These are phyloP conservation scores for Fusarium brevicatenulatum DNA, from an alignment of 2,329 filamentous ascomycete genomes.

Conservation along the genomic window DNA sequence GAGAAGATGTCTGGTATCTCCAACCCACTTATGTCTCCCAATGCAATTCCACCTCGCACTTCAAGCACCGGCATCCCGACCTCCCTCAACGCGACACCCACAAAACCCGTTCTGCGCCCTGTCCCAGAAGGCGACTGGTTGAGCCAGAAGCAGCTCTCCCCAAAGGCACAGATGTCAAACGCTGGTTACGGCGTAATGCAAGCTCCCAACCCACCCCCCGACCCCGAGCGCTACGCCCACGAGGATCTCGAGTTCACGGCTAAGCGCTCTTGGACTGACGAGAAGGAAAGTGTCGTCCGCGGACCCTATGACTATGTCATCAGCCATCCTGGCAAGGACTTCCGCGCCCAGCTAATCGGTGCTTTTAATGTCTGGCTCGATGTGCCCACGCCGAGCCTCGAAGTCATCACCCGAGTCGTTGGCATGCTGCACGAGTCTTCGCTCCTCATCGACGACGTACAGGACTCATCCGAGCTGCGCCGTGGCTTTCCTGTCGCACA, in stretches of 20 bases:
- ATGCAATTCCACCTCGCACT: constrained; percentile 76
- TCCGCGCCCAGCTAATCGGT: constrained; percentile 80
- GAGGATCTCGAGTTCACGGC: constrained; percentile 65
- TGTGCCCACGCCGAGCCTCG: constrained; percentile 75
- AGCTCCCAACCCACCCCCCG: constrained; percentile 54
- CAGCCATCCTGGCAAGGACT: constrained; percentile 84
- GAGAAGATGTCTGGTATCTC: constrained; percentile 39
- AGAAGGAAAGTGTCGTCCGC: constrained; percentile 81
- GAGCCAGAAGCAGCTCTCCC: constrained; percentile 50
- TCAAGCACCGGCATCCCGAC: constrained; percentile 59
- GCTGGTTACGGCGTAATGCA: constrained; percentile 45
- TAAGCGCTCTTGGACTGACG: constrained; percentile 70
- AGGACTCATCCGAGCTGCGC: constrained; percentile 81
- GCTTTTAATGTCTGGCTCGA: constrained; percentile 85
- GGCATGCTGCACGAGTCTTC: constrained; percentile 89
- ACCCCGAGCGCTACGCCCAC: constrained; percentile 63
- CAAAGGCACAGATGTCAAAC: constrained; percentile 15
- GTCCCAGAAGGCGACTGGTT: constrained; percentile 73
- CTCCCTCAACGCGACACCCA: constrained; percentile 46
- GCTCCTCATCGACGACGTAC: constrained; percentile 86
- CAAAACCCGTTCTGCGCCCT: constrained; percentile 55
- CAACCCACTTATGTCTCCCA: constrained; percentile 58
- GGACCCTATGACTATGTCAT: constrained; percentile 85
- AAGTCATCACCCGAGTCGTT: constrained; percentile 80
- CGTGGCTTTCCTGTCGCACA: constrained; percentile 85